A percentile compares a stretch with the other conserved stretches of the same genome.
phyloP scores from a whole-genome alignment of 1,139 yeast species.

The Pichia norvegensis region DNA sequence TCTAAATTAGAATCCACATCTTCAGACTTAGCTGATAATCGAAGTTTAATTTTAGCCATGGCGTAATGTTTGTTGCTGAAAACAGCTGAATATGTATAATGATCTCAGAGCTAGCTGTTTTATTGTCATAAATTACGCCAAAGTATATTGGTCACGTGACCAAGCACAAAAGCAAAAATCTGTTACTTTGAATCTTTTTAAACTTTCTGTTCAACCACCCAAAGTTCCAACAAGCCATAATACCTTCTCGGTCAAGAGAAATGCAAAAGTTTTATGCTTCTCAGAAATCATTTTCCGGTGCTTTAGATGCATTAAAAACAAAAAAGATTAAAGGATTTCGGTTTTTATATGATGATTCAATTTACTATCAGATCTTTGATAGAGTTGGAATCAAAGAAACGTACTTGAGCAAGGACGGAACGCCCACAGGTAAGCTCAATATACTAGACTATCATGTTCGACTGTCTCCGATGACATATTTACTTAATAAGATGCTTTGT shows the following conservation, averaged over 20 bases:
- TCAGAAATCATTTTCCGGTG: conserved; percentile 7
- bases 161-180: no score
- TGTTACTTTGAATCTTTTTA: no score
- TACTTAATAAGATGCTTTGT: conserved; percentile 46
- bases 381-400: conserved; percentile 34
- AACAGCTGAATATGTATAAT: not conserved
- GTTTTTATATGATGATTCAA: conserved; percentile 9
- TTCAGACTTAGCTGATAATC: conserved; percentile 11
- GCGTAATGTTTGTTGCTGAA: not conserved
- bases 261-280: conserved; percentile 16
- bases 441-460: conserved; percentile 63
- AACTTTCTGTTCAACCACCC: no score
- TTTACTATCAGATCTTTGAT: conserved; percentile 31
- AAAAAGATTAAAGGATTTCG: conserved; percentile 11
- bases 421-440: conserved; percentile 32
- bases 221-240: no score
- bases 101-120: not conserved
- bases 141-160: not conserved
- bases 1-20: conserved; percentile 7
- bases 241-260: not conserved
- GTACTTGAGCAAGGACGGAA: conserved; percentile 31
- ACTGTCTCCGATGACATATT: conserved; percentile 44
- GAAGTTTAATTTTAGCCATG: conserved; percentile 18
- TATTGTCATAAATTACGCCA: not conserved
- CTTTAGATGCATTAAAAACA: conserved; percentile 6